Evolutionary conservation across 768 basidiomycete species (phyloP).

Genomic region (Hortiboletus campestris): DNA sequence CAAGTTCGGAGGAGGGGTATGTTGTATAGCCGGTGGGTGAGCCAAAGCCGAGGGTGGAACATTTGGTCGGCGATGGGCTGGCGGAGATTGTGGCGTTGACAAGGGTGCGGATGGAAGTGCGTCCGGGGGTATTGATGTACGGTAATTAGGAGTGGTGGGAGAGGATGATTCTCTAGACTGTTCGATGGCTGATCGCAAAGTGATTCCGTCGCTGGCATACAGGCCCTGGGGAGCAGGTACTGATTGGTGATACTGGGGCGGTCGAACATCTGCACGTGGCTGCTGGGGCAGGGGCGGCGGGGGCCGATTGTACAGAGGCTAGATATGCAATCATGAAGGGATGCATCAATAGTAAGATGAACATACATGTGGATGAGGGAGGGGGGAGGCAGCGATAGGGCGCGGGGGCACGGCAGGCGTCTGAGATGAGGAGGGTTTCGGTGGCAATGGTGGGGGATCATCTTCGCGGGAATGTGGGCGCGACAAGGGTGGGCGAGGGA

Average conservation of each 20-base stretch:
- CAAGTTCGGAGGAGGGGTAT: conserved; percentile 46
- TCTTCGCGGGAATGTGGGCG: conserved; percentile 13
- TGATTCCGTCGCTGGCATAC: conserved; percentile 16
- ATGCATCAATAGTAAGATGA: not conserved
- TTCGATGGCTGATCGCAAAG: conserved; percentile 18
- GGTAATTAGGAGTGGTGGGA: conserved; percentile 29
- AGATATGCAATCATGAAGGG: not conserved
- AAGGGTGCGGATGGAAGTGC: conserved; percentile 26
- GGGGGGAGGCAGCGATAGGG: conserved; percentile 10
- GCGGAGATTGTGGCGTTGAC: conserved; percentile 29
- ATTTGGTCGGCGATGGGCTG: conserved; percentile 17
- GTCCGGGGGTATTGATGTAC: conserved; percentile 25
- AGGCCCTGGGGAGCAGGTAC: conserved; percentile 14
- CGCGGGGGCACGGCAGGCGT: conserved; percentile 10
- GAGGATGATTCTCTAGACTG: conserved; percentile 20
- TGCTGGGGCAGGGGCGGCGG: conserved; percentile 35
- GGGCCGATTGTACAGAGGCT: conserved; percentile 34
- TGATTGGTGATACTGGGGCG: conserved; percentile 30
- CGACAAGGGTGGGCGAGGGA: conserved; percentile 24
- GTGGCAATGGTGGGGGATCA: conserved; percentile 40
- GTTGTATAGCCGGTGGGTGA: conserved; percentile 18
- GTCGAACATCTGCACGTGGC: conserved; percentile 20
- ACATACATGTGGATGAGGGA: conserved; percentile 22
- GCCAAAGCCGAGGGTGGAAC: conserved; percentile 17
- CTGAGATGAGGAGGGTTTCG: conserved; percentile 33